Conservation (phyloP, 2,329 filamentous ascomycete genomes). For the Graphilbum fragrans region DNA sequence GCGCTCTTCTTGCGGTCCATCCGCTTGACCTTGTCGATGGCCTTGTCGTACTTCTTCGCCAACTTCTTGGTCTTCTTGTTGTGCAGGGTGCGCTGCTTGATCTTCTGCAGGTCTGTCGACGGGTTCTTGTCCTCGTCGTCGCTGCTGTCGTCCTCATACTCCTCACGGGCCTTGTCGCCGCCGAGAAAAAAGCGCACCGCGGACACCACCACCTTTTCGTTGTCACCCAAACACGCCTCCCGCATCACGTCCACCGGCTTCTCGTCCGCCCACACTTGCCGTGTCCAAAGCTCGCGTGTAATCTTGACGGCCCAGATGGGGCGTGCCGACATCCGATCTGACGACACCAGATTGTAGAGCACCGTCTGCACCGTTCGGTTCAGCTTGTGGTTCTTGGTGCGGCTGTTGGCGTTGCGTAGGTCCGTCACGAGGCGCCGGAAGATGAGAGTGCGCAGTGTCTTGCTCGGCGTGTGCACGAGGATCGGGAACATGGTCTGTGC, state of each 20-base stretch:
- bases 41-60: constrained; percentile 64
- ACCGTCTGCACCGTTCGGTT: constrained; percentile 91
- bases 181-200: constrained; percentile 92
- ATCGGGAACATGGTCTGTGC: constrained; percentile 84
- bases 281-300: constrained; percentile 89
- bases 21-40: constrained; percentile 69
- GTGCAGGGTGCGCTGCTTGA: constrained; percentile 77
- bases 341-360: constrained; percentile 80
- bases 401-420: constrained; percentile 75
- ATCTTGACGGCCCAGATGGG: constrained; percentile 94
- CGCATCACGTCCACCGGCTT: constrained; percentile 96
- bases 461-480: constrained; percentile 76
- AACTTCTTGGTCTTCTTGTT: constrained; percentile 96
- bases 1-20: constrained; percentile 80
- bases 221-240: constrained; percentile 75
- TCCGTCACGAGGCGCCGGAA: constrained; percentile 86
- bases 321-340: constrained; percentile 73
- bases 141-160: constrained; percentile 78
- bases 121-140: constrained; percentile 30
- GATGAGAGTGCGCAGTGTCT: constrained; percentile 72
- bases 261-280: constrained; percentile 89
- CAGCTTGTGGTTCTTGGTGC: constrained; percentile 78
- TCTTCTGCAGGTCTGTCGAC: constrained; percentile 57
- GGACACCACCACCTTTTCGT: constrained; percentile 82
- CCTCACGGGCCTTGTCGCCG: constrained; percentile 90